Conservation (phyloP, 306 rosid genomes). For the Gastrolobium villosum region DNA sequence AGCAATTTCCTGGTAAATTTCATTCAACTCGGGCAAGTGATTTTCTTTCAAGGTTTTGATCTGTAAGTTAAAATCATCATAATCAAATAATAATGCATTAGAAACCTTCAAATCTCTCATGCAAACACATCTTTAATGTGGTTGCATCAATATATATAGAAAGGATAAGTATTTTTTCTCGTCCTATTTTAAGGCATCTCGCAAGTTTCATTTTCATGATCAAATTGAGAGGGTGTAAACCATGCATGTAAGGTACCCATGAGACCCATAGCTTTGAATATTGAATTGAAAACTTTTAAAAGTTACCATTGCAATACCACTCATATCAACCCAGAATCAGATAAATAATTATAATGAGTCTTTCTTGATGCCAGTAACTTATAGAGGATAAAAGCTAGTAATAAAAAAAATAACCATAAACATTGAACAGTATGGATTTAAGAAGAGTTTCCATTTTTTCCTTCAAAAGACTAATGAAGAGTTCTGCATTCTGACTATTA, state of each 20-base stretch:
- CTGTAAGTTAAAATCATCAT: slow-evolving; percentile 58
- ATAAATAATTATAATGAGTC: slow-evolving; percentile 11
- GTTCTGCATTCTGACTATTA: neutral
- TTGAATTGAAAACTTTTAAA: slow-evolving; percentile 37
- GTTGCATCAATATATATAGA: slow-evolving; percentile 15
- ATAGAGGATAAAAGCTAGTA: neutral
- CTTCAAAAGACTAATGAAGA: neutral
- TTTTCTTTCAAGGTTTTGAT: slow-evolving; percentile 77
- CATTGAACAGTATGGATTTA: slow-evolving; percentile 17
- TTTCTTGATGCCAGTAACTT: slow-evolving; percentile 32
- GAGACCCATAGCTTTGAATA: slow-evolving; percentile 18
- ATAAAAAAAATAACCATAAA: neutral
- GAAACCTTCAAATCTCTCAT: slow-evolving; percentile 35
- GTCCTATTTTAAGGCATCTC: slow-evolving; percentile 22
- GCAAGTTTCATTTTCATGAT: slow-evolving; percentile 34
- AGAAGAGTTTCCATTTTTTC: slow-evolving; percentile 29
- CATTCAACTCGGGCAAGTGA: slow-evolving; percentile 74
- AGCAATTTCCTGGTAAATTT: slow-evolving; percentile 78
- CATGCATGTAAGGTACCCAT: neutral
- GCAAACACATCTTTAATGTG: slow-evolving; percentile 18
- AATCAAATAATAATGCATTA: slow-evolving; percentile 37
- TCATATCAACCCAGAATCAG: slow-evolving; percentile 22
- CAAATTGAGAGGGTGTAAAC: slow-evolving; percentile 12
- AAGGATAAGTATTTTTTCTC: neutral
- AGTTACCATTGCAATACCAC: slow-evolving; percentile 32